Evolutionary conservation across 2,329 filamentous ascomycete genomes (phyloP).

Genomic region (Tolypocladium amazonense): DNA sequence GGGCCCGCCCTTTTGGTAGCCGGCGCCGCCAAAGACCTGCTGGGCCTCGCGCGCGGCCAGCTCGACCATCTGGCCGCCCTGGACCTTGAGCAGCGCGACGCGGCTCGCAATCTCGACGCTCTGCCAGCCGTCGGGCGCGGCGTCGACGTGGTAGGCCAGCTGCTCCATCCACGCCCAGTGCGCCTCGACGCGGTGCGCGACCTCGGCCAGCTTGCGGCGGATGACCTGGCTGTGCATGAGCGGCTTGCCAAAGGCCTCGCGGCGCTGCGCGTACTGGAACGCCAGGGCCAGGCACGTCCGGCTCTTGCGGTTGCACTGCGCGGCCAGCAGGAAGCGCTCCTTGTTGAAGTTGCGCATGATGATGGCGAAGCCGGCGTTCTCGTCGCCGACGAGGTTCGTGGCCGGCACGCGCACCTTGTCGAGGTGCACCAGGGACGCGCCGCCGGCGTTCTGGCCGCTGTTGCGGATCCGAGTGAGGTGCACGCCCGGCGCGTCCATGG

Average conservation of each 20-base stretch:
- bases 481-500: slow-evolving; percentile 37
- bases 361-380: slow-evolving; percentile 44
- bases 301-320: slow-evolving; percentile 45
- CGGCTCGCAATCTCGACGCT: slow-evolving; percentile 21
- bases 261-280: slow-evolving; percentile 36
- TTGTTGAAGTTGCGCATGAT: slow-evolving; percentile 49
- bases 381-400: slow-evolving; percentile 29
- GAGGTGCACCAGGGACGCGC: slow-evolving; percentile 44
- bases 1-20: slow-evolving; percentile 36
- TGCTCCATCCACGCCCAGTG: slow-evolving; percentile 53
- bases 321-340: slow-evolving; percentile 48
- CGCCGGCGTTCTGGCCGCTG: slow-evolving; percentile 55
- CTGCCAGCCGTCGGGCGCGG: slow-evolving; percentile 10
- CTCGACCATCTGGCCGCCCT: slow-evolving; percentile 37
- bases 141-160: slow-evolving; percentile 41
- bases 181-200: slow-evolving; percentile 49
- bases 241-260: slow-evolving; percentile 48
- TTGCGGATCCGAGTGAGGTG: slow-evolving; percentile 45
- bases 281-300: slow-evolving; percentile 44
- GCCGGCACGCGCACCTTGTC: slow-evolving; percentile 44
- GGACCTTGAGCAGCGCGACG: slow-evolving; percentile 31
- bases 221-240: slow-evolving; percentile 50
- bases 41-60: slow-evolving; percentile 40
- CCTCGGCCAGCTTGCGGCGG: slow-evolving; percentile 46
- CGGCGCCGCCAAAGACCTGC: slow-evolving; percentile 42